Conservation (phyloP, 495 filamentous ascomycete genomes). For the Poronia punctata region DNA sequence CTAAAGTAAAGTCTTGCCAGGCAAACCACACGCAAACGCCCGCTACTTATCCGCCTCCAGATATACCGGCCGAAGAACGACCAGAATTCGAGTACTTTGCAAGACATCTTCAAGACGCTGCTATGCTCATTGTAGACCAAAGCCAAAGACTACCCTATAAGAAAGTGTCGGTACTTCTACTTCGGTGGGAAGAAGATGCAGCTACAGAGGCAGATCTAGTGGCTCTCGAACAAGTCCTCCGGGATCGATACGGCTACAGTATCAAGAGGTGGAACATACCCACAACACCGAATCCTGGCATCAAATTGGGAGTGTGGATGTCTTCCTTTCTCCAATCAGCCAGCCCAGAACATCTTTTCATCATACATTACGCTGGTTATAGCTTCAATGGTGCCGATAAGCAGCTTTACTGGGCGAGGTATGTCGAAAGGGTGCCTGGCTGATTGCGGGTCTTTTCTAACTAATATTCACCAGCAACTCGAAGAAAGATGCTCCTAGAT, state of each 20-base stretch:
- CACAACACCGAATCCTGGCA: constrained; percentile 40
- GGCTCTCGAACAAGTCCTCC: constrained; percentile 43
- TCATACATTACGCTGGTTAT: constrained; percentile 52
- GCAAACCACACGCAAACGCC: constrained; percentile 14
- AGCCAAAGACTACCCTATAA: constrained; percentile 44
- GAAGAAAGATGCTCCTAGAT: constrained; percentile 33
- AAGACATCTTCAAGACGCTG: constrained; percentile 51
- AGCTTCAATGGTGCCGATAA: constrained; percentile 43
- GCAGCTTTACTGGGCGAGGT: constrained; percentile 52
- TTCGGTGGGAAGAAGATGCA: constrained; percentile 50
- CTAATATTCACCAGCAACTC: constrained; percentile 29
- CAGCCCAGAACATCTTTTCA: constrained; percentile 45
- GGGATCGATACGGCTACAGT: constrained; percentile 46
- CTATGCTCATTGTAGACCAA: constrained; percentile 47
- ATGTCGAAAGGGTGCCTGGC: constrained; percentile 26
- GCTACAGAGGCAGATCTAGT: constrained; percentile 41
- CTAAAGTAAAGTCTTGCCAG: constrained; percentile 14
- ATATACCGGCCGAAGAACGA: constrained; percentile 31
- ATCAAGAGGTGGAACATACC: constrained; percentile 48
- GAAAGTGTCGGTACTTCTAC: constrained; percentile 44
- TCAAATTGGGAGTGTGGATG: constrained; percentile 48
- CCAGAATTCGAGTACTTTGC: constrained; percentile 53
- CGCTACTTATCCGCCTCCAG: constrained; percentile 18
- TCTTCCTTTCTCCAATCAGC: constrained; percentile 44
- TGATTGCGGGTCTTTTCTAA: constrained; percentile 14